phyloP scores from a whole-genome alignment of 2,329 filamentous ascomycete species.

The Venturiaceae sp. region DNA sequence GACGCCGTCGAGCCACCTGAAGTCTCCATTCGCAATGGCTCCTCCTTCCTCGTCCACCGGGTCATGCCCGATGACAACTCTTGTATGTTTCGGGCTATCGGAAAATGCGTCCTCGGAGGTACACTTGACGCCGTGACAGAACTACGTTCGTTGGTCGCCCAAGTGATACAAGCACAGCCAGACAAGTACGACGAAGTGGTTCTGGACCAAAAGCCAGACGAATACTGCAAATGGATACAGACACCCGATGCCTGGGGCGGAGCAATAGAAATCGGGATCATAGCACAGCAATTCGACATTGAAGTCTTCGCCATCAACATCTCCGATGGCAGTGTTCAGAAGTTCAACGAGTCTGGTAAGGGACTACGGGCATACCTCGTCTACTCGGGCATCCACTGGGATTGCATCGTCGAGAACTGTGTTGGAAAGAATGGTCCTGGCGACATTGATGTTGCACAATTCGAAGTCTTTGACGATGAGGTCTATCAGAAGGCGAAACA shows the following conservation, averaged over 20 bases:
- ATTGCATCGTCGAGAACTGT: conserved; percentile 70
- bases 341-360: conserved; percentile 64
- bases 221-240: conserved; percentile 76
- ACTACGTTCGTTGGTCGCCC: conserved; percentile 67
- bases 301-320: conserved; percentile 84
- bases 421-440: conserved; percentile 49
- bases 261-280: conserved; percentile 77
- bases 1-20: conserved; percentile 48
- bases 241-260: conserved; percentile 81
- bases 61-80: conserved; percentile 97
- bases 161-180: conserved; percentile 60
- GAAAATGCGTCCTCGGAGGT: conserved; percentile 60
- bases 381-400: conserved; percentile 91
- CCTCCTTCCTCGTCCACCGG: conserved; percentile 58
- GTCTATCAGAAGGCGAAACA: conserved; percentile 48
- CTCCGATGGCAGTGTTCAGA: conserved; percentile 54
- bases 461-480: conserved; percentile 48
- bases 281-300: conserved; percentile 75
- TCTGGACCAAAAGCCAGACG: conserved; percentile 57
- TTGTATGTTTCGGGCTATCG: conserved; percentile 86
- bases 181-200: conserved; percentile 67
- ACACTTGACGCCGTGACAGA: conserved; percentile 58
- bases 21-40: conserved; percentile 45
- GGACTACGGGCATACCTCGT: conserved; percentile 64
- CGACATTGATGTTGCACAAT: conserved; percentile 70